A percentile compares a stretch with the other conserved stretches of the same genome.
Evolutionary conservation across 2,329 filamentous ascomycete species (phyloP).

Genomic region (Dothidotthia symphoricarpi): DNA sequence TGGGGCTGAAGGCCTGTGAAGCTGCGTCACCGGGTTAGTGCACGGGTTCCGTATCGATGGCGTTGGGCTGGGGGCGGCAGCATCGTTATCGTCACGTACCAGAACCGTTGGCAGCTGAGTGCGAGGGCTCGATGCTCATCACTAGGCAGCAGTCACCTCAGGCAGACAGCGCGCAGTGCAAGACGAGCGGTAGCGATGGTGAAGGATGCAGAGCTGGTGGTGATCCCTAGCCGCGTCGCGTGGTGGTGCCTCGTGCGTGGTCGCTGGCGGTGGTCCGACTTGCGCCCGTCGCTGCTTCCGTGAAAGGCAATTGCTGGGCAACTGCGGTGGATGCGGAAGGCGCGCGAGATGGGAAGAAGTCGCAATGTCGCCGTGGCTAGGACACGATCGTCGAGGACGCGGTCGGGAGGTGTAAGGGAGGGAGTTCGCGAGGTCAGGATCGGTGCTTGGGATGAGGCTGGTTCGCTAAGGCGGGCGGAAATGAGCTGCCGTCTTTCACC

Average conservation of each 20-base stretch:
- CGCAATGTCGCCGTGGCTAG: constrained; percentile 24
- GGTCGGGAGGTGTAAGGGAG: constrained; percentile 26
- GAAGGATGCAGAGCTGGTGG: constrained; percentile 13
- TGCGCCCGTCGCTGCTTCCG: constrained; percentile 17
- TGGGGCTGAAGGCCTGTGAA: constrained; percentile 11
- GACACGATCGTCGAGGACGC: constrained; percentile 20
- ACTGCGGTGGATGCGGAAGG: constrained; percentile 8
- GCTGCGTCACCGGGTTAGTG: constrained; percentile 17
- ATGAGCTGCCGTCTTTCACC: constrained; percentile 36
- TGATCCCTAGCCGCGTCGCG: constrained; percentile 31
- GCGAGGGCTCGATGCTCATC: constrained; percentile 39
- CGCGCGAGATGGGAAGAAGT: constrained; percentile 29
- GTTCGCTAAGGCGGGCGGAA: constrained; percentile 39
- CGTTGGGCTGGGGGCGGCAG: neutral
- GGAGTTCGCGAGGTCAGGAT: constrained; percentile 27
- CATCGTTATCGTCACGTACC: constrained; percentile 26
- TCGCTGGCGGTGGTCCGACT: constrained; percentile 14
- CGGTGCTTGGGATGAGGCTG: constrained; percentile 36
- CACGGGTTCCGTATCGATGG: neutral
- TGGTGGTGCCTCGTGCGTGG: constrained; percentile 22
- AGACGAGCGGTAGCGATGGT: constrained; percentile 15
- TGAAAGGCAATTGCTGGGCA: constrained; percentile 20
- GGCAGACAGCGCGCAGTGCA: constrained; percentile 13
- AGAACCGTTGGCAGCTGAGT: constrained; percentile 33
- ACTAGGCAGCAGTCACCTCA: constrained; percentile 24